These are phyloP conservation scores for Syncephalastrum monosporum DNA, from an alignment of 371 early-diverging fungal species.

Conservation along the genomic window DNA sequence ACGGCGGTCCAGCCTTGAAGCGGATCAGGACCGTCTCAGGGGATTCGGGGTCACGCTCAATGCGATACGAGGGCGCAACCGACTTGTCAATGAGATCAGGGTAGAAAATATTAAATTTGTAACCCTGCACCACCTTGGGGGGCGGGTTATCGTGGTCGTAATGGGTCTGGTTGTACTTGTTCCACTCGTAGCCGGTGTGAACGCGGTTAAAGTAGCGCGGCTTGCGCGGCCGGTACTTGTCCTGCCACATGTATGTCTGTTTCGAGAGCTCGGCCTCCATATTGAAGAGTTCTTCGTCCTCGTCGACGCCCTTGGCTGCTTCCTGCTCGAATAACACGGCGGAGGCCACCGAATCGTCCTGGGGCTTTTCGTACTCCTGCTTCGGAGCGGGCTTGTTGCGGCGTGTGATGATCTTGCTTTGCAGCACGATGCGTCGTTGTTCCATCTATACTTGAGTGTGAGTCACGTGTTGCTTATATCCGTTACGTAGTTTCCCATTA, in stretches of 20 bases:
- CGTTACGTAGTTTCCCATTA: neutral
- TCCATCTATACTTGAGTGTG: slow-evolving; percentile 39
- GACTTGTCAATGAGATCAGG: slow-evolving; percentile 93
- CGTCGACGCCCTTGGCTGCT: slow-evolving; percentile 74
- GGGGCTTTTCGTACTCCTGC: slow-evolving; percentile 18
- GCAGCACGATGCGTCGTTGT: slow-evolving; percentile 55
- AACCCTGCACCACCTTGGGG: slow-evolving; percentile 96
- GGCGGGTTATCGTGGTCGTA: slow-evolving; percentile 97
- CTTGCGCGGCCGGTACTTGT: slow-evolving; percentile 92
- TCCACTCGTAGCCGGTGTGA: slow-evolving; percentile 97
- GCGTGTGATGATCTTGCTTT: slow-evolving; percentile 57
- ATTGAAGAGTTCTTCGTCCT: slow-evolving; percentile 79
- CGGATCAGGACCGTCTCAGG: slow-evolving; percentile 81
- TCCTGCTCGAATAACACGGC: slow-evolving; percentile 65
- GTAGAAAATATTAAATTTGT: slow-evolving; percentile 96
- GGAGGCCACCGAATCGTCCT: slow-evolving; percentile 40
- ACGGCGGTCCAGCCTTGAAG: slow-evolving; percentile 93
- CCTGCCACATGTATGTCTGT: slow-evolving; percentile 81
- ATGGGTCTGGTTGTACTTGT: slow-evolving; percentile 97
- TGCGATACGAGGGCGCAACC: slow-evolving; percentile 83
- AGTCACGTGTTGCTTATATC: neutral
- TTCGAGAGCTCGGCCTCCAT: slow-evolving; percentile 71
- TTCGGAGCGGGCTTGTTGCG: slow-evolving; percentile 27
- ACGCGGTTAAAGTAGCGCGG: slow-evolving; percentile 95
- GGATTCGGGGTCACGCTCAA: slow-evolving; percentile 74